Percentiles rank a stretch among this genome's conserved stretches.
Conservation (phyloP, 208 protist species). For the Trypanosoma rangeli region DNA sequence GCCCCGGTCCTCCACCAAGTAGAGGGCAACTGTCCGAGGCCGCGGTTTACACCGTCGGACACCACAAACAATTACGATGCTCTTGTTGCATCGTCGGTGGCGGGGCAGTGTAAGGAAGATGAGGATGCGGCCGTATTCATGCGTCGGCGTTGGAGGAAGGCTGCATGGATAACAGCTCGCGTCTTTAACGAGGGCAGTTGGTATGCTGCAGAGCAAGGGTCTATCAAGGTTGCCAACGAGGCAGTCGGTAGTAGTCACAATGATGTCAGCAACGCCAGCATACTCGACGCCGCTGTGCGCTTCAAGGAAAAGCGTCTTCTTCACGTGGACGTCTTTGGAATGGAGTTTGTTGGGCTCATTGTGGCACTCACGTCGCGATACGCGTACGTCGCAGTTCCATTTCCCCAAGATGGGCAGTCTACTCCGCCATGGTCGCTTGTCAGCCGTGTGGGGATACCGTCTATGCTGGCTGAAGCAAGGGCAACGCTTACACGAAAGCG, state of each 20-base stretch:
- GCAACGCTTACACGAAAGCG: constrained; percentile 2
- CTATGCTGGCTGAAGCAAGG: constrained; percentile 10
- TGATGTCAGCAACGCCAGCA: not conserved
- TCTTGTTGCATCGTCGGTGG: constrained; percentile 24
- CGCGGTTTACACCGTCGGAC: not conserved
- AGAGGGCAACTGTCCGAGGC: constrained; percentile 7
- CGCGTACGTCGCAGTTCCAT: constrained; percentile 70
- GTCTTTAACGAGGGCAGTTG: constrained; percentile 78
- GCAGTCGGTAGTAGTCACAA: not conserved
- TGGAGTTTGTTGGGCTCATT: constrained; percentile 63
- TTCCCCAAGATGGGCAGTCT: constrained; percentile 6
- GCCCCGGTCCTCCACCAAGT: constrained; percentile 15
- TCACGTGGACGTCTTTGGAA: constrained; percentile 73
- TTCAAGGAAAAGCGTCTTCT: constrained; percentile 27
- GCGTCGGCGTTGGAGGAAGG: constrained; percentile 49
- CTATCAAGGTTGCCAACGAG: not conserved
- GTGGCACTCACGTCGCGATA: constrained; percentile 61
- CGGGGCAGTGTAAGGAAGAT: not conserved
- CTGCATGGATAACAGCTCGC: constrained; percentile 62
- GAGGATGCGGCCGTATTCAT: not conserved
- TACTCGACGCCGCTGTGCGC: constrained; percentile 20
- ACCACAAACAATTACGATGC: constrained; percentile 32
- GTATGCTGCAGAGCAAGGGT: constrained; percentile 12
- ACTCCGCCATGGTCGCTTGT: constrained; percentile 23
- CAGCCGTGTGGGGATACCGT: constrained; percentile 26